Evolutionary conservation across 306 rosid species (phyloP).

Genomic region (Prinsepia uniflora): DNA sequence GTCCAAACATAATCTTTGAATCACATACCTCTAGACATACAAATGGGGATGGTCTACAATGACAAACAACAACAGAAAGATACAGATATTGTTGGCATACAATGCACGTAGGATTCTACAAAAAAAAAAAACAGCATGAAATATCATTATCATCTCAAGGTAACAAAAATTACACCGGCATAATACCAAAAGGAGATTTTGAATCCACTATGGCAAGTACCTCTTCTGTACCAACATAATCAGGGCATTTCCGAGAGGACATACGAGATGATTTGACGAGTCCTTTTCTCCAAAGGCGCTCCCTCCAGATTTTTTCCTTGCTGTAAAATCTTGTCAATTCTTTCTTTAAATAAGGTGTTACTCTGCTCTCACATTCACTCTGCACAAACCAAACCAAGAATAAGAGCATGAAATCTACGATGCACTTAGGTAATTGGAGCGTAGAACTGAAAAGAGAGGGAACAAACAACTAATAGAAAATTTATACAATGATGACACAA

Average conservation of each 20-base stretch:
- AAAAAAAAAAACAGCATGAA: slow-evolving; percentile 27
- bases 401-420: slow-evolving; percentile 19
- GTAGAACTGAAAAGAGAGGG: not conserved
- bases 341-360: slow-evolving; percentile 63
- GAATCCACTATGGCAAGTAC: slow-evolving; percentile 29
- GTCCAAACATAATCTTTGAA: slow-evolving; percentile 13
- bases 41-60: slow-evolving; percentile 73
- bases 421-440: not conserved
- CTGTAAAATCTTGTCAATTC: slow-evolving; percentile 60
- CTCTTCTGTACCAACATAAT: slow-evolving; percentile 87
- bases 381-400: slow-evolving; percentile 40
- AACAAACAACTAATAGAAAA: not conserved
- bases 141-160: slow-evolving; percentile 19
- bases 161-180: slow-evolving; percentile 17
- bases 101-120: slow-evolving; percentile 83
- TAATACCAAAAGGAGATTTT: not conserved
- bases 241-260: slow-evolving; percentile 68
- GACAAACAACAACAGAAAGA: slow-evolving; percentile 86
- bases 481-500: not conserved
- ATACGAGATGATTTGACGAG: slow-evolving; percentile 61
- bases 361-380: slow-evolving; percentile 58
- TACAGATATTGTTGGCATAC: slow-evolving; percentile 93
- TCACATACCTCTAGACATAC: slow-evolving; percentile 85
- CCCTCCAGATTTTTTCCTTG: slow-evolving; percentile 81
- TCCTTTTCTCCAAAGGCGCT: slow-evolving; percentile 87